phyloP scores from a whole-genome alignment of 2,329 filamentous ascomycete species.

The Acephala macrosclerotiorum region DNA sequence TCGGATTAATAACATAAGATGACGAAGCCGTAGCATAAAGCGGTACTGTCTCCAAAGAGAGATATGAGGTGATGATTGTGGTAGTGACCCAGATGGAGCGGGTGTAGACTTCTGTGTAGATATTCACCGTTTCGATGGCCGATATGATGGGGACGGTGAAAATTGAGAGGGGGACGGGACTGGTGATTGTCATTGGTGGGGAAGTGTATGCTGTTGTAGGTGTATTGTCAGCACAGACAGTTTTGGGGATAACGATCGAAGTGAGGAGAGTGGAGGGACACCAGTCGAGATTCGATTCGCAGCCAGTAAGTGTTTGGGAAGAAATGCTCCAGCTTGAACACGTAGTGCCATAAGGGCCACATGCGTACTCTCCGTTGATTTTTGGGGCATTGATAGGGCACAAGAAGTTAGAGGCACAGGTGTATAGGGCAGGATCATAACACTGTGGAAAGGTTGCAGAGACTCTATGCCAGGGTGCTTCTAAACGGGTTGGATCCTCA shows the following conservation, averaged over 20 bases:
- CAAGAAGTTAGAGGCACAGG: background rate
- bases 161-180: background rate
- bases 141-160: background rate
- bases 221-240: slow-evolving; percentile 3
- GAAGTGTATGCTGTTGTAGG: background rate
- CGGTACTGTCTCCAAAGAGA: slow-evolving; percentile 2
- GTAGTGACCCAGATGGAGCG: slow-evolving; percentile 3
- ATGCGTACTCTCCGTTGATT: background rate
- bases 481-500: slow-evolving; percentile 4
- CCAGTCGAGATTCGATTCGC: slow-evolving; percentile 9
- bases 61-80: slow-evolving; percentile 5
- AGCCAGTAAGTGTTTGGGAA: background rate
- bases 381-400: slow-evolving; percentile 6
- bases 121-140: slow-evolving; percentile 1
- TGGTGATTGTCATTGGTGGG: slow-evolving; percentile 2
- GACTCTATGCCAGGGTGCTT: background rate
- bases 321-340: slow-evolving; percentile 11
- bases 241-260: background rate
- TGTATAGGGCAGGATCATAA: slow-evolving; percentile 2
- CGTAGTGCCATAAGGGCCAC: slow-evolving; percentile 5
- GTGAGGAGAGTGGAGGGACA: slow-evolving; percentile 8
- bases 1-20: slow-evolving; percentile 7
- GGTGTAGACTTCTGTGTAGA: slow-evolving; percentile 5
- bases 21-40: slow-evolving; percentile 6
- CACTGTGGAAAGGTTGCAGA: slow-evolving; percentile 4